These are phyloP conservation scores for Phytophthora pseudosyringae DNA, from an alignment of 352 stramenopile genomes.

Conservation along the genomic window DNA sequence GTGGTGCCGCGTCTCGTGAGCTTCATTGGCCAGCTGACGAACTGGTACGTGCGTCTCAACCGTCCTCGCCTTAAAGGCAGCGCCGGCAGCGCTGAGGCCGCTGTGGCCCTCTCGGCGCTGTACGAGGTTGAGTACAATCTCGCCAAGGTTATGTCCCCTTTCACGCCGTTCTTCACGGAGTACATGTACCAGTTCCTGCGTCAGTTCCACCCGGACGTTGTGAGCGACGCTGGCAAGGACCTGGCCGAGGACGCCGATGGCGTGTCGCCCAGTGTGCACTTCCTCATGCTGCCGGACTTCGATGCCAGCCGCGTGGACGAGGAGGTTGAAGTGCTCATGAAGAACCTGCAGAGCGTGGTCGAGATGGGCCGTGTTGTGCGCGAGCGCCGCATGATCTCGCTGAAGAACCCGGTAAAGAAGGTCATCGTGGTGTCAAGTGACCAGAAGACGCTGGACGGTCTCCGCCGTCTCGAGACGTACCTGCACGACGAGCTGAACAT, in stretches of 20 bases:
- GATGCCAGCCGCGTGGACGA: conserved; percentile 94
- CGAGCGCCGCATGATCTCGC: conserved; percentile 96
- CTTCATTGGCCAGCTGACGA: conserved; percentile 99
- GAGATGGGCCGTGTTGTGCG: conserved; percentile 96
- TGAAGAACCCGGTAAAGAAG: conserved; percentile 97
- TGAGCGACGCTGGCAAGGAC: conserved; percentile 75
- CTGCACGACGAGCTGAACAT: conserved; percentile 98
- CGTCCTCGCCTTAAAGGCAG: conserved; percentile 97
- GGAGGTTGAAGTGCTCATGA: conserved; percentile 94
- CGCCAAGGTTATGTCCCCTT: conserved; percentile 97
- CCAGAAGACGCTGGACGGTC: conserved; percentile 70
- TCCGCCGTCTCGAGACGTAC: conserved; percentile 92
- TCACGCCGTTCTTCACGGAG: conserved; percentile 99
- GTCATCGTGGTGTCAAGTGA: conserved; percentile 96
- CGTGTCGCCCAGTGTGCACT: conserved; percentile 96
- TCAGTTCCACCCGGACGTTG: conserved; percentile 93
- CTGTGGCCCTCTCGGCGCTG: conserved; percentile 92
- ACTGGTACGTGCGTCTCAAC: conserved; percentile 99
- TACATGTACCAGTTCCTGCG: conserved; percentile 99
- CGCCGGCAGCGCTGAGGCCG: conserved; percentile 87
- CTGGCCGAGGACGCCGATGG: conserved; percentile 90
- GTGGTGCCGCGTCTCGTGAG: conserved; percentile 97
- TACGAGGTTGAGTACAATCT: conserved; percentile 98
- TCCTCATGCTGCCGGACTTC: conserved; percentile 94
- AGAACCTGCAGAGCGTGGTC: conserved; percentile 96